Evolutionary conservation across 306 rosid species (phyloP).

Genomic region (Canavalia gladiata): DNA sequence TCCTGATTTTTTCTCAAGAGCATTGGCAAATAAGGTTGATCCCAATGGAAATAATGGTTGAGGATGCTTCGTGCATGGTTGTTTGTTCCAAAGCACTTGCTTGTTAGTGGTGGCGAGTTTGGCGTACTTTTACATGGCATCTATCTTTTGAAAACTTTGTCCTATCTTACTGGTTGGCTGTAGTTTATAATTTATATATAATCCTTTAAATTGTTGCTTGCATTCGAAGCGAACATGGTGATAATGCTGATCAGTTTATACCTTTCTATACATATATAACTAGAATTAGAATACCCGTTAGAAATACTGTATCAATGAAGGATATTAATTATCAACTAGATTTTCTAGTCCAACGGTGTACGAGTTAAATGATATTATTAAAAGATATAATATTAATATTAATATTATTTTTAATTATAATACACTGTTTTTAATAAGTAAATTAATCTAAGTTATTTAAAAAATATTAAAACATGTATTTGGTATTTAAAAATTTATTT

Average conservation of each 20-base stretch:
- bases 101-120: conserved; percentile 29
- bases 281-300: neutral
- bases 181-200: neutral
- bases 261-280: neutral
- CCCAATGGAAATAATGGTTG: conserved; percentile 14
- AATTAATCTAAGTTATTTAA: too few species aligned
- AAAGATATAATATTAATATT: too few species aligned
- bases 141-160: conserved; percentile 2
- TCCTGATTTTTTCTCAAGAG: neutral
- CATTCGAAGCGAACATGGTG: conserved; percentile 29
- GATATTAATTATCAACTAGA: too few species aligned
- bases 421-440: too few species aligned
- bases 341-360: too few species aligned
- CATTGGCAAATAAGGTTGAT: neutral
- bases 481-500: too few species aligned
- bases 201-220: conserved; percentile 35
- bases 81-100: neutral
- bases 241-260: neutral
- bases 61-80: neutral
- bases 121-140: conserved; percentile 28
- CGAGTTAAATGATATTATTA: too few species aligned
- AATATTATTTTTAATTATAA: too few species aligned
- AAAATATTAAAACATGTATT: too few species aligned
- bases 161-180: neutral
- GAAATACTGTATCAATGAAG: neutral